phyloP scores from a whole-genome alignment of 208 protist species.

The Trypanosoma melophagium region DNA sequence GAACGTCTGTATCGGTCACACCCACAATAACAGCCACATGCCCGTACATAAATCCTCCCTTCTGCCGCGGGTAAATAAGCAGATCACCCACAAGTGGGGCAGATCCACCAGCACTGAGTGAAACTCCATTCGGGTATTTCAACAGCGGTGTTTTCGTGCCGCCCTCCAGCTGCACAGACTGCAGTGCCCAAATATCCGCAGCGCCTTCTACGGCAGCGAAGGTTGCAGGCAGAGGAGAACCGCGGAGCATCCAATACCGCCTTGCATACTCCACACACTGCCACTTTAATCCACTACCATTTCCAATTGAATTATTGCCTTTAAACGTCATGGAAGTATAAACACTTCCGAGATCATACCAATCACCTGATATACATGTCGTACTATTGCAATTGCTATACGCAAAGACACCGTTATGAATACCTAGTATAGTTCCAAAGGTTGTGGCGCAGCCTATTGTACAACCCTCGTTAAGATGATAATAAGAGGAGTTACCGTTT shows the following conservation, averaged over 20 bases:
- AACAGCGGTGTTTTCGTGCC: conserved; percentile 38
- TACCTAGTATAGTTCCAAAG: conserved; percentile 54
- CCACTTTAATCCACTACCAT: conserved; percentile 66
- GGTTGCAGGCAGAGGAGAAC: conserved; percentile 38
- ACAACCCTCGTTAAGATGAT: neutral
- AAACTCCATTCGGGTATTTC: conserved; percentile 43
- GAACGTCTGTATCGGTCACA: conserved; percentile 38
- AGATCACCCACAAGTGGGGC: conserved; percentile 54
- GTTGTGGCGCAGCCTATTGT: neutral
- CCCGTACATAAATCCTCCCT: conserved; percentile 49
- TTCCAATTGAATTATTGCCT: neutral
- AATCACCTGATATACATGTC: conserved; percentile 37
- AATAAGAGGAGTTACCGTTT: neutral
- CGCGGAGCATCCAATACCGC: conserved; percentile 84
- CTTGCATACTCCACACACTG: conserved; percentile 89
- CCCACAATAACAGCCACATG: conserved; percentile 78
- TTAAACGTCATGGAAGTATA: neutral
- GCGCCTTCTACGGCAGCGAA: conserved; percentile 67
- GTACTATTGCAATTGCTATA: conserved; percentile 72
- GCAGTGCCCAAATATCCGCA: conserved; percentile 71
- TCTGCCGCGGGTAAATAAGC: conserved; percentile 65
- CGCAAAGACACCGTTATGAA: conserved; percentile 42
- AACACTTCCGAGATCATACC: conserved; percentile 15
- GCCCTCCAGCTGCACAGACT: conserved; percentile 35
- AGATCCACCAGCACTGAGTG: conserved; percentile 20